Conservation (phyloP, 192 early-diverging fungal species). For the Coemansia pectinata region DNA sequence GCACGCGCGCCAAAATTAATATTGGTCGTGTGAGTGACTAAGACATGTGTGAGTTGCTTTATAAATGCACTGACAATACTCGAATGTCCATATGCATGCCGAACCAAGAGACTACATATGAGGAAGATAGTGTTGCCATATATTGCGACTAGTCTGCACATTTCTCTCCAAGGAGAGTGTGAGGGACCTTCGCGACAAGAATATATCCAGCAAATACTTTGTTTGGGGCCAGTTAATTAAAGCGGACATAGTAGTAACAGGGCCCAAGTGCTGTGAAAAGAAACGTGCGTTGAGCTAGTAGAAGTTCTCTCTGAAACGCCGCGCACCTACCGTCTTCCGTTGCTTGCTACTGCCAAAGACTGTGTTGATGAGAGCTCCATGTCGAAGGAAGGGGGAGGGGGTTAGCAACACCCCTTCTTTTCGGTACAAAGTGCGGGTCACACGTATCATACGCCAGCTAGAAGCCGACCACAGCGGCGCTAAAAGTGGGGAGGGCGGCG, state of each 20-base stretch:
- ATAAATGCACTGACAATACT: neutral
- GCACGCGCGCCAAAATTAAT: neutral
- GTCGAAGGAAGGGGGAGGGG: neutral
- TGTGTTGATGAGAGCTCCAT: neutral
- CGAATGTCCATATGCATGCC: neutral
- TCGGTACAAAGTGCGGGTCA: neutral
- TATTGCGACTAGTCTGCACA: neutral
- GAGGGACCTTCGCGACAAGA: too few relatives aligned
- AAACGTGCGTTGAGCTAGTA: constrained; percentile 1
- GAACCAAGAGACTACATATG: neutral
- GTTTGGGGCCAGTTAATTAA: neutral
- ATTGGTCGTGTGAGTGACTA: neutral
- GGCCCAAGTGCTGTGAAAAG: neutral
- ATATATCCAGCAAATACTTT: neutral
- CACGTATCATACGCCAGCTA: neutral
- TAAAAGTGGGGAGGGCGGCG: neutral
- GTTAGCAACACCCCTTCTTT: neutral
- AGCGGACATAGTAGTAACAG: neutral
- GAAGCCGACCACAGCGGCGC: neutral
- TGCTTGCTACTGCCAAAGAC: neutral
- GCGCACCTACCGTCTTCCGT: neutral
- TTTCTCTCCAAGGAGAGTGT: neutral
- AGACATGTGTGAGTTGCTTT: neutral
- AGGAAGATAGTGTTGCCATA: neutral
- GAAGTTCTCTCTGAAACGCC: neutral